Conservation (phyloP, 441 rosid genomes). For the Biscutella laevigata region DNA sequence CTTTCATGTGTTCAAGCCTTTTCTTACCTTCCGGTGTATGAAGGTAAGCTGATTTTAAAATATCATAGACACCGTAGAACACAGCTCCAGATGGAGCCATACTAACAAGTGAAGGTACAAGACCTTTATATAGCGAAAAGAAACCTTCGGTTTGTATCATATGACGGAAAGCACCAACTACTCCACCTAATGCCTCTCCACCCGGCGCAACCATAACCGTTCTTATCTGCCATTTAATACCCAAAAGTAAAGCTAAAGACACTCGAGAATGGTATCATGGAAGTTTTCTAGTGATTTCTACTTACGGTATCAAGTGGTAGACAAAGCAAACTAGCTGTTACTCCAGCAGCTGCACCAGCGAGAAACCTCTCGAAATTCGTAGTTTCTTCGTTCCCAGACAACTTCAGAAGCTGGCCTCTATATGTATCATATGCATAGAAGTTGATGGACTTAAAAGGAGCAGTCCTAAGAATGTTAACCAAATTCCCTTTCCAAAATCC, state of each 20-base stretch:
- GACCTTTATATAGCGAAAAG: conserved; percentile 82
- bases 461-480: conserved; percentile 81
- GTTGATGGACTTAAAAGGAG: conserved; percentile 90
- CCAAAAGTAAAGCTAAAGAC: conserved; percentile 7
- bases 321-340: conserved; percentile 81
- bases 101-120: conserved; percentile 63
- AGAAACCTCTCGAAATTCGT: conserved; percentile 76
- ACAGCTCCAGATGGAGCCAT: conserved; percentile 97
- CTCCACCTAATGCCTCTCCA: conserved; percentile 84
- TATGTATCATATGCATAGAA: conserved; percentile 85
- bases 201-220: conserved; percentile 87
- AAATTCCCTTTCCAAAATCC: conserved; percentile 96
- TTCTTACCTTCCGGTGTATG: conserved; percentile 72
- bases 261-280: not conserved
- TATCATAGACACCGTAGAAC: conserved; percentile 83
- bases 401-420: conserved; percentile 52
- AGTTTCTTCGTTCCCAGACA: conserved; percentile 59
- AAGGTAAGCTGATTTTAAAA: conserved; percentile 67
- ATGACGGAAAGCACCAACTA: conserved; percentile 64
- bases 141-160: conserved; percentile 78
- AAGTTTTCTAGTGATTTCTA: not conserved
- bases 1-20: conserved; percentile 57
- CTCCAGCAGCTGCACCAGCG: conserved; percentile 90
- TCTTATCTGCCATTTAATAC: conserved; percentile 45
- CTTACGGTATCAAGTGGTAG: conserved; percentile 87